Conservation (phyloP, 2,329 filamentous ascomycete genomes). For the Nemania diffusa region DNA sequence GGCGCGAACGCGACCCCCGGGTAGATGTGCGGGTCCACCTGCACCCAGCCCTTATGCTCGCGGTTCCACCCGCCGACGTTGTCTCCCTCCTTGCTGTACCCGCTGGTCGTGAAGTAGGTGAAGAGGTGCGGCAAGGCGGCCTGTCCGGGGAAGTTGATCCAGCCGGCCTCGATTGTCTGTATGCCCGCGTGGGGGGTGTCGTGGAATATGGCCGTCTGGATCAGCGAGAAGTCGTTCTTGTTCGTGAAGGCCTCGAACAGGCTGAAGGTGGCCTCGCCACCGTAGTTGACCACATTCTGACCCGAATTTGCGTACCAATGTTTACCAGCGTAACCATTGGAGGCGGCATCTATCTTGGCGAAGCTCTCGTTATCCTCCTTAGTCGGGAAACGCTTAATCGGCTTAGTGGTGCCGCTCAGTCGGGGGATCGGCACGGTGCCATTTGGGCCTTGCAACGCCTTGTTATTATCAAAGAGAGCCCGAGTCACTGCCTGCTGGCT, state of each 20-base stretch:
- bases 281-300: conserved; percentile 29
- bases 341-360: conserved; percentile 13
- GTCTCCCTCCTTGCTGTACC: conserved; percentile 28
- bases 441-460: conserved; percentile 28
- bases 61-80: conserved; percentile 38
- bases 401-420: neutral
- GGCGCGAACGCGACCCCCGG: conserved; percentile 33
- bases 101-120: conserved; percentile 37
- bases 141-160: conserved; percentile 37
- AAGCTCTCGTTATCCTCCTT: neutral
- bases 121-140: conserved; percentile 31
- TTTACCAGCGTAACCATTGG: conserved; percentile 13
- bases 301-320: conserved; percentile 37
- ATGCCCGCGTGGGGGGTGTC: neutral
- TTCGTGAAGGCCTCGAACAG: conserved; percentile 31
- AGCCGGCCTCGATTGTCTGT: conserved; percentile 36
- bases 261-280: conserved; percentile 36
- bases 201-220: conserved; percentile 36
- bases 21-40: conserved; percentile 27
- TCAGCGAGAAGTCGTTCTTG: conserved; percentile 34
- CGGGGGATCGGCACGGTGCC: conserved; percentile 35
- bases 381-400: conserved; percentile 29
- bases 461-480: conserved; percentile 14
- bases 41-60: conserved; percentile 33
- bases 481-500: conserved; percentile 2